phyloP scores from a whole-genome alignment of 441 rosid genomes.

The Gossypium laxum region DNA sequence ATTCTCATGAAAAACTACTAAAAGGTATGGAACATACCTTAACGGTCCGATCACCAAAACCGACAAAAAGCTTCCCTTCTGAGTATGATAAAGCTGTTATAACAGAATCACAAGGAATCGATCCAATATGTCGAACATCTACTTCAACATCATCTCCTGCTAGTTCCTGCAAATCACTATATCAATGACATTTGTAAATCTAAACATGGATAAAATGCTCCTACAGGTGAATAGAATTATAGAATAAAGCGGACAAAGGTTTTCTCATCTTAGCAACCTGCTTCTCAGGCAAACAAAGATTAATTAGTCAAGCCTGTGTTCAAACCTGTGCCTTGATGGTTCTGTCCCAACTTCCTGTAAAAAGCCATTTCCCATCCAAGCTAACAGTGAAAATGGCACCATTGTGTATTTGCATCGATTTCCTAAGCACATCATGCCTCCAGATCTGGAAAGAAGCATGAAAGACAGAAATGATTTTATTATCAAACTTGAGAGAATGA shows the following conservation, averaged over 20 bases:
- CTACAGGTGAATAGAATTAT: not conserved
- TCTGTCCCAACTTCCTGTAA: constrained; percentile 84
- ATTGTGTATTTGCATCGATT: constrained; percentile 39
- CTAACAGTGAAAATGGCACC: constrained; percentile 54
- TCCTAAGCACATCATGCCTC: constrained; percentile 54
- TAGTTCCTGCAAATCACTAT: constrained; percentile 44
- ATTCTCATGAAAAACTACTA: not conserved
- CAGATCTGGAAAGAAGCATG: constrained; percentile 42
- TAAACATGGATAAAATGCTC: not conserved
- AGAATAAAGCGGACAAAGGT: not conserved
- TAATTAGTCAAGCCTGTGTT: not conserved
- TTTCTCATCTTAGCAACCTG: not conserved
- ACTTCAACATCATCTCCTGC: constrained; percentile 52
- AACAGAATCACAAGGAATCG: constrained; percentile 51
- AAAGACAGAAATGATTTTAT: constrained; percentile 5
- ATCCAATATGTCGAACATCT: constrained; percentile 46
- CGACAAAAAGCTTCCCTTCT: constrained; percentile 77
- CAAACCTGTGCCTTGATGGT: constrained; percentile 52
- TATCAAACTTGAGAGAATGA: not conserved
- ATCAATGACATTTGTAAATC: not conserved
- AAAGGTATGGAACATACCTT: constrained; percentile 34
- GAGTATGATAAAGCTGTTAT: constrained; percentile 52
- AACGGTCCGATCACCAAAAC: constrained; percentile 50
- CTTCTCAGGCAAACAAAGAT: not conserved
- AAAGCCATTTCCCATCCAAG: constrained; percentile 49